phyloP scores from a whole-genome alignment of 148 eudicot species.

The Diospyros lotus region DNA sequence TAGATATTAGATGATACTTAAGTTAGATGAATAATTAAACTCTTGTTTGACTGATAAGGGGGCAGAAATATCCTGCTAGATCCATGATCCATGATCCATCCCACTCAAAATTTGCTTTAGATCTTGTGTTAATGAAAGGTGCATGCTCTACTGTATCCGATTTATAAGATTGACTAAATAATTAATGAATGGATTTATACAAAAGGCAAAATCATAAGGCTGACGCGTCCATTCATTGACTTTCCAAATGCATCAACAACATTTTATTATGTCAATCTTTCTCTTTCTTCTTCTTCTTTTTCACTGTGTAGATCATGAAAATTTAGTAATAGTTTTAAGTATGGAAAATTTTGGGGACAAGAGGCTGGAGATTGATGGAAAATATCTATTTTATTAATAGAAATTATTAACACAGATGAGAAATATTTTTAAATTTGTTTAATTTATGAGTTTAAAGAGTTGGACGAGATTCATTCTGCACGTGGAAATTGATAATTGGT shows the following conservation, averaged over 20 bases:
- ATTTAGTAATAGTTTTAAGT: too few relatives aligned
- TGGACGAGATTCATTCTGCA: too few relatives aligned
- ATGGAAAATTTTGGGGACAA: too few relatives aligned
- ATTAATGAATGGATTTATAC: neutral
- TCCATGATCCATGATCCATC: neutral
- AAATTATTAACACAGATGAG: too few relatives aligned
- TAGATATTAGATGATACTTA: neutral
- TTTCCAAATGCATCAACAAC: neutral
- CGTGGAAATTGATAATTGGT: too few relatives aligned
- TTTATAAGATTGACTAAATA: neutral
- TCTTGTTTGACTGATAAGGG: constrained; percentile 1
- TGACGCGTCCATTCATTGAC: too few relatives aligned
- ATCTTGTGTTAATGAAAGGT: neutral
- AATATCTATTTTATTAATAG: too few relatives aligned
- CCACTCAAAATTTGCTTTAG: neutral
- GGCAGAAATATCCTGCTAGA: neutral
- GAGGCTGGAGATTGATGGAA: too few relatives aligned
- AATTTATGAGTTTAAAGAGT: too few relatives aligned
- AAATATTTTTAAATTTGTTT: too few relatives aligned
- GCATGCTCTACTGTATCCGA: neutral
- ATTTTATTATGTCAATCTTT: neutral
- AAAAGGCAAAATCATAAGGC: neutral
- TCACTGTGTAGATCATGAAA: too few relatives aligned
- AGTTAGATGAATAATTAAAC: neutral
- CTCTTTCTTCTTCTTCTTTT: too few relatives aligned